Conservation (phyloP, 2,329 filamentous ascomycete genomes). For the Cladosporium sp. region DNA sequence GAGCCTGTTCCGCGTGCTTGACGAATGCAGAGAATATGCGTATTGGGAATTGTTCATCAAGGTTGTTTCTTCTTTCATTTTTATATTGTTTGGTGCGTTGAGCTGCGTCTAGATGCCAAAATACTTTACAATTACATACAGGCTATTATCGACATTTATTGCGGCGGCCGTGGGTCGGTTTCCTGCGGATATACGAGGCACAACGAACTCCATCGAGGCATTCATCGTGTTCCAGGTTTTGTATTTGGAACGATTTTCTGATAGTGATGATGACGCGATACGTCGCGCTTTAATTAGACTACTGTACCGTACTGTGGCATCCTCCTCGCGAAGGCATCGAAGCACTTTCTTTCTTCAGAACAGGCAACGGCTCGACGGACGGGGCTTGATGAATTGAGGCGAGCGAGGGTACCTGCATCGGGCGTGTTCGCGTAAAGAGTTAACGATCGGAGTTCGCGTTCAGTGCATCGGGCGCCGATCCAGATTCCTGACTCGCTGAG, state of each 20-base stretch:
- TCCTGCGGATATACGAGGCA: neutral
- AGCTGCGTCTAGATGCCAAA: neutral
- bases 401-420: conserved; percentile 7
- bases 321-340: neutral
- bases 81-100: neutral
- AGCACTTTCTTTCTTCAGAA: neutral
- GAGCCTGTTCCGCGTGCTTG: conserved; percentile 1
- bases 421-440: neutral
- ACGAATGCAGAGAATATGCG: neutral
- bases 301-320: too few relatives aligned
- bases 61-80: neutral
- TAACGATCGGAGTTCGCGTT: neutral
- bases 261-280: neutral
- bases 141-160: neutral
- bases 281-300: neutral
- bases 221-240: neutral
- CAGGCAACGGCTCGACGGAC: neutral
- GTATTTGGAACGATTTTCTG: neutral
- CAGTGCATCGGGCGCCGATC: neutral
- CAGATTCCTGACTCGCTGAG: conserved; percentile 1
- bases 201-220: neutral
- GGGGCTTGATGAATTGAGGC: neutral
- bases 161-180: neutral
- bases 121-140: neutral
- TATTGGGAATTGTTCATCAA: neutral